Conservation (phyloP, 2,329 filamentous ascomycete genomes). For the Phaeosphaeriaceae sp. region DNA sequence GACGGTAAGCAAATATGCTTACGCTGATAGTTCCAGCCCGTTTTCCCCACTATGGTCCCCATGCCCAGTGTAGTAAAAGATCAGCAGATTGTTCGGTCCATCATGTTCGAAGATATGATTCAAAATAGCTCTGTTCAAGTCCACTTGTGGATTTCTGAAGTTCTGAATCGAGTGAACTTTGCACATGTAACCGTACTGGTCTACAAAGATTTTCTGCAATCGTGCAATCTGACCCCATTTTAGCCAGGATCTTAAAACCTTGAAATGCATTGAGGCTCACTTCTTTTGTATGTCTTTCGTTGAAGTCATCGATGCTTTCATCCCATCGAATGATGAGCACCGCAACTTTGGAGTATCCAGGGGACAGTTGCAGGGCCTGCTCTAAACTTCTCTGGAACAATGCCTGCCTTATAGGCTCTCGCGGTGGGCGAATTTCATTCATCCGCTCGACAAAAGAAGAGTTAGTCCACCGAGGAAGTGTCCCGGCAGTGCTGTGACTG, state of each 20-base stretch:
- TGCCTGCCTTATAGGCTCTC: neutral
- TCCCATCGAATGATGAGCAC: conserved; percentile 40
- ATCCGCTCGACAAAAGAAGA: no score
- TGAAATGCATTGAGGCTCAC: no score
- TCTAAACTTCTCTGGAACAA: conserved; percentile 19
- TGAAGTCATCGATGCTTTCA: conserved; percentile 26
- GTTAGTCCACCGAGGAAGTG: no score
- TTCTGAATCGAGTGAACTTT: conserved; percentile 11
- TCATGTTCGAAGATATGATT: conserved; percentile 23
- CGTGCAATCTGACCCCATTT: conserved; percentile 16
- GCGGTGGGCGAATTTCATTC: no score
- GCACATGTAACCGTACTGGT: conserved; percentile 14
- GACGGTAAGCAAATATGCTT: conserved; percentile 5
- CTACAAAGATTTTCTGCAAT: conserved; percentile 12
- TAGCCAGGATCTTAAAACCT: no score
- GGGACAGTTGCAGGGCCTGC: conserved; percentile 19
- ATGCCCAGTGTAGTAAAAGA: conserved; percentile 45
- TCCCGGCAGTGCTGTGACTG: no score
- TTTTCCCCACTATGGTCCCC: conserved; percentile 9
- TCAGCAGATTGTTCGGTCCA: conserved; percentile 28
- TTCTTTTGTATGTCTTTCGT: conserved; percentile 19
- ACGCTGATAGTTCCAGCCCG: conserved; percentile 23
- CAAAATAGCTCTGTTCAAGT: conserved; percentile 11
- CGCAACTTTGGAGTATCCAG: conserved; percentile 32
- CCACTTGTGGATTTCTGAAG: neutral